phyloP scores from a whole-genome alignment of 805 yeast species.

The Nadsonia fulvescens region DNA sequence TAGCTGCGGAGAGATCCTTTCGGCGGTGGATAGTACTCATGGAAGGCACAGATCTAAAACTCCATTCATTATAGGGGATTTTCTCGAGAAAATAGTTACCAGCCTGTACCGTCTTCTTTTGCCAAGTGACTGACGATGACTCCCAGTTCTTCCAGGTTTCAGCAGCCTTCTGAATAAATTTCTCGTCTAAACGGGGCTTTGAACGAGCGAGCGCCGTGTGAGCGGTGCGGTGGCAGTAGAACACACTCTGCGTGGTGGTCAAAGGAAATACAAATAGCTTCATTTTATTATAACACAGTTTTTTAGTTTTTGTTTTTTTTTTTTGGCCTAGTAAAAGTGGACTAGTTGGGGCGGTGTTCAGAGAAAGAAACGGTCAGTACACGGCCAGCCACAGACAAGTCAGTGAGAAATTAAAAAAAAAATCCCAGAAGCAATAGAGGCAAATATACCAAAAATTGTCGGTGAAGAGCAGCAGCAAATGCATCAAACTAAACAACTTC shows the following conservation, averaged over 20 bases:
- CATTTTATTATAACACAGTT: conserved; percentile 22
- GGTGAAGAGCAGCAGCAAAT: too few species aligned
- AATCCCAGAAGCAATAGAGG: too few species aligned
- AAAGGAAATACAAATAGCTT: conserved; percentile 58
- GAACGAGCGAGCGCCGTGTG: conserved; percentile 19
- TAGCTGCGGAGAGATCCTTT: conserved; percentile 7
- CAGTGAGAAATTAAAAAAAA: too few species aligned
- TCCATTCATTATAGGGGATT: conserved; percentile 66
- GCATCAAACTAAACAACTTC: too few species aligned
- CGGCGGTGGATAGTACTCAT: conserved; percentile 37
- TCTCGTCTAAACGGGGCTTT: conserved; percentile 23
- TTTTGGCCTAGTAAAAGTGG: too few species aligned
- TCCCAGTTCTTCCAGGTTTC: conserved; percentile 47
- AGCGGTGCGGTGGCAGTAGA: conserved; percentile 46
- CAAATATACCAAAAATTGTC: too few species aligned
- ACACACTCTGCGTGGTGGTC: conserved; percentile 38
- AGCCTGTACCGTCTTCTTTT: conserved; percentile 36
- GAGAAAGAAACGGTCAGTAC: too few species aligned
- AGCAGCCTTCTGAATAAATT: conserved; percentile 29
- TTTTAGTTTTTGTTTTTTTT: too few species aligned
- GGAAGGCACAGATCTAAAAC: conserved; percentile 62
- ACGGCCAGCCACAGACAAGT: too few species aligned
- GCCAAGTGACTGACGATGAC: conserved; percentile 35
- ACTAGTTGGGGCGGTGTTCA: too few species aligned
- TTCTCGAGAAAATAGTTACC: conserved; percentile 37